phyloP scores from a whole-genome alignment of 2,329 filamentous ascomycete genomes.

The Neodidymelliopsis sp. region DNA sequence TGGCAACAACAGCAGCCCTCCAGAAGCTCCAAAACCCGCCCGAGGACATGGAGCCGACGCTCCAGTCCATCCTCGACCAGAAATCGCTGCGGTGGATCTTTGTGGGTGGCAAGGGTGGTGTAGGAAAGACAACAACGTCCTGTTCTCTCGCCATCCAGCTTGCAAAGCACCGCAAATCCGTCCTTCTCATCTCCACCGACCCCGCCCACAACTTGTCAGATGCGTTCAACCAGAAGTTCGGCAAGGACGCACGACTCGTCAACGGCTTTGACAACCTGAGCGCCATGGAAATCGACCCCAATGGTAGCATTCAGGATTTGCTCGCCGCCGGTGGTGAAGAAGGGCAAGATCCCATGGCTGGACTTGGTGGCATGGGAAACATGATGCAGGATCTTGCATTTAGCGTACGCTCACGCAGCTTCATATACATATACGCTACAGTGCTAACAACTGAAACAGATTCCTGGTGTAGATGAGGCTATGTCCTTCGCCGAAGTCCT shows the following conservation, averaged over 20 bases:
- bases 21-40: slow-evolving; percentile 53
- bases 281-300: slow-evolving; percentile 99
- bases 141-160: slow-evolving; percentile 98
- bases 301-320: slow-evolving; percentile 95
- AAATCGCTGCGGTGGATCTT: slow-evolving; percentile 98
- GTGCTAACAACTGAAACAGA: slow-evolving; percentile 60
- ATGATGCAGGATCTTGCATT: slow-evolving; percentile 99
- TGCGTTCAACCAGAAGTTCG: slow-evolving; percentile 98
- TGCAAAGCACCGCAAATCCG: slow-evolving; percentile 90
- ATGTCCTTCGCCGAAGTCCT: slow-evolving; percentile 99
- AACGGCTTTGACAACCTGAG: slow-evolving; percentile 93
- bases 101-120: slow-evolving; percentile 96
- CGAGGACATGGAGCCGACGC: slow-evolving; percentile 84
- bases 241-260: slow-evolving; percentile 93
- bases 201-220: slow-evolving; percentile 98
- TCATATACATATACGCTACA: not conserved
- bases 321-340: slow-evolving; percentile 79
- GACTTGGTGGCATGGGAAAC: slow-evolving; percentile 75
- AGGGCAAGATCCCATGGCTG: slow-evolving; percentile 73
- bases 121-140: slow-evolving; percentile 99
- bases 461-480: slow-evolving; percentile 97
- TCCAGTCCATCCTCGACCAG: slow-evolving; percentile 95
- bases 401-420: slow-evolving; percentile 67
- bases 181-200: slow-evolving; percentile 97
- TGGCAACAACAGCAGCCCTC: slow-evolving; percentile 48